These are phyloP conservation scores for Hyphopichia pseudoburtonii DNA, from an alignment of 1,139 yeast genomes.

Conservation along the genomic window DNA sequence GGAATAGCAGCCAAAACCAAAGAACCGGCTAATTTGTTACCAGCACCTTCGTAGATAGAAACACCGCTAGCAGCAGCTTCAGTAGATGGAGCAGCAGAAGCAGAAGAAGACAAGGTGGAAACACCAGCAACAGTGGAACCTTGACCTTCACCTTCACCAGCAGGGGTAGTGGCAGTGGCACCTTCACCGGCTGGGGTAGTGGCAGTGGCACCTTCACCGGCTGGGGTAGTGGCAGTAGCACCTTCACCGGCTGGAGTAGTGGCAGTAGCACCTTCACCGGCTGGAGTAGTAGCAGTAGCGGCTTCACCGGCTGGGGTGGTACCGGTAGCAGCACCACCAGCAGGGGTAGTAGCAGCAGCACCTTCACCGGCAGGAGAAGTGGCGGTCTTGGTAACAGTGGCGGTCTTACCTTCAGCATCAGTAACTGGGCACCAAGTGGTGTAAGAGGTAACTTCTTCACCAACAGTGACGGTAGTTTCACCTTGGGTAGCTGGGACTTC, in stretches of 20 bases:
- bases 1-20: constrained; percentile 17
- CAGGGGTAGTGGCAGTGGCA: constrained; percentile 5
- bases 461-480: constrained; percentile 23
- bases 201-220: constrained; percentile 22
- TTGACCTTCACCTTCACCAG: neutral
- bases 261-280: constrained; percentile 34
- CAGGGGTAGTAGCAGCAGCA: constrained; percentile 7
- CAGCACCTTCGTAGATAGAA: constrained; percentile 11
- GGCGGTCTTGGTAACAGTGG: constrained; percentile 1
- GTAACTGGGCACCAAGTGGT: constrained; percentile 35
- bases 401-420: constrained; percentile 2
- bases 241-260: constrained; percentile 44
- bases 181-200: constrained; percentile 18
- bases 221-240: constrained; percentile 22
- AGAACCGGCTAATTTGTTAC: constrained; percentile 15
- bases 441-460: constrained; percentile 27
- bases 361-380: neutral
- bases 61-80: constrained; percentile 12
- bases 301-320: too few species aligned
- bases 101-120: constrained; percentile 10
- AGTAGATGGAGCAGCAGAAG: constrained; percentile 12
- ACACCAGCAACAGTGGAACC: constrained; percentile 13
- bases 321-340: constrained; percentile 5
- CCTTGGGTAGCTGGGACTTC: constrained; percentile 29
- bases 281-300: constrained; percentile 20